Base-by-base conservation (phyloP, 139 green algal species). In the Limnomonas spitsbergensis region DNA sequence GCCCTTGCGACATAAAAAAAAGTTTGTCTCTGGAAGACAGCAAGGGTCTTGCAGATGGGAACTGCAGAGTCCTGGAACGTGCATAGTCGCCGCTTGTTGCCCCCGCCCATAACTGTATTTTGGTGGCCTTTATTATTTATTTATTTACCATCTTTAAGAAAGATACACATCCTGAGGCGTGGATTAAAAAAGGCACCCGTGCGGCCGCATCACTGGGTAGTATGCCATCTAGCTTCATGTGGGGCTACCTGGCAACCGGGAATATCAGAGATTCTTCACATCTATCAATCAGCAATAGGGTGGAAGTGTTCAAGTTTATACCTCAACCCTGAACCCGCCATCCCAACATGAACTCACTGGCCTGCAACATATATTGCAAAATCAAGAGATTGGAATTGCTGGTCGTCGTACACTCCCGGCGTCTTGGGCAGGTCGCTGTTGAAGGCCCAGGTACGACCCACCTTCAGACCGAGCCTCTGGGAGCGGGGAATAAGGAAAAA, bases 391-490 rank as follows among this genome's bases (percentile, higher is more conserved):
- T 78, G 4, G 4, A 78, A 70, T 66, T 78, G 72, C 6, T 53
- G 34, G 9, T 79, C 82, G 26, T 86, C 74, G 40, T 86, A 83
- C 0, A 61, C 3, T 0, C 81, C 81, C 31, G 77, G 26, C 0
- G 38, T 39, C 0, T 24, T 2, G 9, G 85, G 85, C 36, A 89
- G 47, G 1, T 39, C n/a, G 9, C 14, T 66, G 68, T 85, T 87
- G 81, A 89, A 87, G 32, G 79, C 85, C 85, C 85, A 89, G 1
- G 75, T 80, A 38, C 85, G 71, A 1, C 82, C 40, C 0, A 82
- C 81, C 0, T 40, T 76, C 47, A 89, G 67, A 4, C 82, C 82
- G 32, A 89, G 54, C 1, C 32, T 40, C 84, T 89, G 84, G 29
- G 9, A 36, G 7, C 29, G 47, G 14, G 20, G 47, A 14, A 61